These are phyloP conservation scores for Globisporangium megalacanthum DNA, from an alignment of 352 stramenopile genomes.

Conservation along the genomic window DNA sequence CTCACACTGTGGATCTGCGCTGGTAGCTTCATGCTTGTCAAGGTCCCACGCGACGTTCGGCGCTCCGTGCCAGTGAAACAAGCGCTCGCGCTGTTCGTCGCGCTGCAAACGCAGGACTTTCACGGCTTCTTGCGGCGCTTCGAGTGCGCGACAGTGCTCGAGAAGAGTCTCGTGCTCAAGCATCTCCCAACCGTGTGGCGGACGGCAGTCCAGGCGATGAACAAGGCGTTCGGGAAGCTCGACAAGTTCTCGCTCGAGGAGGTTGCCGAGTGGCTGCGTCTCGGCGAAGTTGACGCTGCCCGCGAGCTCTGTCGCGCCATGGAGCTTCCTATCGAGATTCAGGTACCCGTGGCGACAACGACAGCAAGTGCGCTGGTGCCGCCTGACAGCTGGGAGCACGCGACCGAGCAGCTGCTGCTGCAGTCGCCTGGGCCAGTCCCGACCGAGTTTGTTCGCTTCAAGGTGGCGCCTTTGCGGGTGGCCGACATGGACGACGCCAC, in stretches of 20 bases:
- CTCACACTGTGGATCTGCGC: background rate
- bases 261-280: constrained; percentile 25
- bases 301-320: constrained; percentile 31
- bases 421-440: background rate
- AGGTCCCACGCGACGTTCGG: constrained; percentile 21
- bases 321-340: constrained; percentile 31
- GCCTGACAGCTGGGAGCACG: constrained; percentile 15
- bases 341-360: constrained; percentile 9
- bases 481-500: constrained; percentile 15
- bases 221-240: constrained; percentile 59
- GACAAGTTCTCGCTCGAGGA: constrained; percentile 42
- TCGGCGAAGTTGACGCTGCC: constrained; percentile 17
- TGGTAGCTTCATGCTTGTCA: constrained; percentile 25
- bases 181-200: constrained; percentile 37
- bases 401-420: background rate
- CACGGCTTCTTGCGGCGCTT: constrained; percentile 24
- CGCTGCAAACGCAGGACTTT: constrained; percentile 45
- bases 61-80: constrained; percentile 18
- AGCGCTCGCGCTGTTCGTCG: constrained; percentile 45
- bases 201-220: constrained; percentile 33
- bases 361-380: background rate
- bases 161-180: constrained; percentile 33
- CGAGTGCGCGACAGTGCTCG: constrained; percentile 23
- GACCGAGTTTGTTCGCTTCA: constrained; percentile 28
- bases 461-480: constrained; percentile 19